These are phyloP conservation scores for Myrica gale DNA, from an alignment of 306 rosid genomes.

Conservation along the genomic window DNA sequence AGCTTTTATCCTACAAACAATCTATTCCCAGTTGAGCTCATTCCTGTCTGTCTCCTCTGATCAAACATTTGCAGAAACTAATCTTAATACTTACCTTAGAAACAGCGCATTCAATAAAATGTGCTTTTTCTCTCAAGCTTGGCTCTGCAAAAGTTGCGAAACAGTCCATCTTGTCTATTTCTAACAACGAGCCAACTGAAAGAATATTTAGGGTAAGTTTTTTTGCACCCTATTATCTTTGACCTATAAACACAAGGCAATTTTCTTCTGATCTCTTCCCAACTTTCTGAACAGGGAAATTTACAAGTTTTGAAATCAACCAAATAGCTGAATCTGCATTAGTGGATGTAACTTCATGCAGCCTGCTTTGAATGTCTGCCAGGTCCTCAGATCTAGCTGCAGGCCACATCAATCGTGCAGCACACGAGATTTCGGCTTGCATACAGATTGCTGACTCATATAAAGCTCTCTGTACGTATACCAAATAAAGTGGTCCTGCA, in stretches of 20 bases:
- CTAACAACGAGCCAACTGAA: too few species aligned
- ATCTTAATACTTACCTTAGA: background rate
- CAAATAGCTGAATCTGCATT: background rate
- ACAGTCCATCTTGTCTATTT: too few species aligned
- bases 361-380: background rate
- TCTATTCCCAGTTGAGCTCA: too few species aligned
- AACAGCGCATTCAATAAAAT: background rate
- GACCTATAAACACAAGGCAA: background rate
- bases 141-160: background rate
- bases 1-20: background rate
- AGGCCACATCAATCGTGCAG: background rate
- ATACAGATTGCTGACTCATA: background rate
- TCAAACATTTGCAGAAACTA: too few species aligned
- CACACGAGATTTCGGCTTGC: background rate
- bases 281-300: background rate
- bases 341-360: too few species aligned
- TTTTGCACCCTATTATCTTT: too few species aligned
- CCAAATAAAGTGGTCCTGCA: too few species aligned
- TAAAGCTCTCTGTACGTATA: too few species aligned
- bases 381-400: background rate
- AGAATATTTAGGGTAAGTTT: too few species aligned
- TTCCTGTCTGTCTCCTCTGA: too few species aligned
- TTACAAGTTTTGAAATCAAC: background rate
- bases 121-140: background rate
- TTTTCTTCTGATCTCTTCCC: background rate